phyloP scores from a whole-genome alignment of 2,329 filamentous ascomycete genomes.

The Beauveria sp. region DNA sequence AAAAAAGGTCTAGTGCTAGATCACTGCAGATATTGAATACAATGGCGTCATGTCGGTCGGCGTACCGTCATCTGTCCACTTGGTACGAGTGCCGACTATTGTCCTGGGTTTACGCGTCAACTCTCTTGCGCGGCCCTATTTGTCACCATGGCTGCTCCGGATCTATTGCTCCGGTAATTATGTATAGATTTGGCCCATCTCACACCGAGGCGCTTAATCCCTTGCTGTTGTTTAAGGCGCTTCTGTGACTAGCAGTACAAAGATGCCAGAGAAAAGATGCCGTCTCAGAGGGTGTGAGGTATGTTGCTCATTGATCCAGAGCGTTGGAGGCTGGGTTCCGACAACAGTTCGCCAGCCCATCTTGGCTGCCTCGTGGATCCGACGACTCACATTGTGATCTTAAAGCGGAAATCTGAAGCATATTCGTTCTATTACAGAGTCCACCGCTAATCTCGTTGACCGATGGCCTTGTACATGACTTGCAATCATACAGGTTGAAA shows the following conservation, averaged over 20 bases:
- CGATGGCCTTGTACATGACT: no score
- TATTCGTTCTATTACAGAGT: neutral
- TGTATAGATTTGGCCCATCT: no score
- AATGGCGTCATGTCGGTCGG: neutral
- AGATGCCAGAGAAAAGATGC: no score
- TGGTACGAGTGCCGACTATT: constrained; percentile 9
- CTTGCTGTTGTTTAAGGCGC: constrained; percentile 12
- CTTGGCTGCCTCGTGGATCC: neutral
- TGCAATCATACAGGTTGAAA: neutral
- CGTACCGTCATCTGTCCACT: constrained; percentile 13
- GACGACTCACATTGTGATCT: neutral
- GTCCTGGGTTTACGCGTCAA: neutral
- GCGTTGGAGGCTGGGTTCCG: neutral
- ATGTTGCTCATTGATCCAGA: neutral
- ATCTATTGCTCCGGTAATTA: no score
- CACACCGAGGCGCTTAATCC: constrained; percentile 9
- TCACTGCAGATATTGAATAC: neutral
- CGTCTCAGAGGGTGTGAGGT: no score
- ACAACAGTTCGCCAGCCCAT: neutral
- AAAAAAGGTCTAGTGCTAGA: neutral
- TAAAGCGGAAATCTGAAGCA: neutral
- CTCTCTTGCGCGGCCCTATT: neutral
- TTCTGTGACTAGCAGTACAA: constrained; percentile 6
- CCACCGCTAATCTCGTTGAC: neutral
- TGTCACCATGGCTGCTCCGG: neutral